Evolutionary conservation across 2,329 filamentous ascomycete species (phyloP), one percentile per base, ranked within the genome.

Genomic region (Acrodontium crateriforme): DNA sequence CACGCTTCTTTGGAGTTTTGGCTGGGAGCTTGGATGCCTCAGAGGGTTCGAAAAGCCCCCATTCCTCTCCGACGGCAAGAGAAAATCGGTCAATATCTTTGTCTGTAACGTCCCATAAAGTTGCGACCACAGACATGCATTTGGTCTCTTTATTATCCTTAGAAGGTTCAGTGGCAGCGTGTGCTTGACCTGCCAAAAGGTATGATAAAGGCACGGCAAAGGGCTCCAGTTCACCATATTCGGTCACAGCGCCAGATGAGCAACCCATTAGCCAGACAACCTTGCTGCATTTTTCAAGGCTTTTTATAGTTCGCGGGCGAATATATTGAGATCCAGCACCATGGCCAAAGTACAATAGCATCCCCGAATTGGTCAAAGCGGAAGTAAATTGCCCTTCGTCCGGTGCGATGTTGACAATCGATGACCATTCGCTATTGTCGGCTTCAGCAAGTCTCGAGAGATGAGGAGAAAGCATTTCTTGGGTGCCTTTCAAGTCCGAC

Each of bases 81-180:
- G 85, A 80, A 53, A 93, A 92, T 11, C 85, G 78, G 59, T 98
- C 91, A 52, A 94, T 93, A 53, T 98, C 89, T 46, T 81, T 81
- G 52, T 98, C 89, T 7, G 89, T 98, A 27, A 98, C 89, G 54
- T 98, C 89, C 89, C 89, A 98, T 19, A 98, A 63, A 10, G 85
- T 94, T 24, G 84, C 89, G 2, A 95, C 74, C 7, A 95, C 72
- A 0, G 87, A 84, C 3, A 84, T 42, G 49, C 60, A 43, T n/a
- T 22, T 17, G 27, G 21, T 30, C 11, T 9, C 12, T 23, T 9
- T 11, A 13, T 7, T 4, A 12, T 10, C 4, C 9, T 14, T 8
- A 11, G 25, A 9, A 5, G 13, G 25, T 3, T 21, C 21, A 16
- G 26, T 9, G 9, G 9, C 5, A 2, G 29, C 18, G 11, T 10